Percentiles rank a stretch among this genome's conserved stretches.
Evolutionary conservation across 805 yeast species (phyloP).

Genomic region (Yamadazyma scolyti): DNA sequence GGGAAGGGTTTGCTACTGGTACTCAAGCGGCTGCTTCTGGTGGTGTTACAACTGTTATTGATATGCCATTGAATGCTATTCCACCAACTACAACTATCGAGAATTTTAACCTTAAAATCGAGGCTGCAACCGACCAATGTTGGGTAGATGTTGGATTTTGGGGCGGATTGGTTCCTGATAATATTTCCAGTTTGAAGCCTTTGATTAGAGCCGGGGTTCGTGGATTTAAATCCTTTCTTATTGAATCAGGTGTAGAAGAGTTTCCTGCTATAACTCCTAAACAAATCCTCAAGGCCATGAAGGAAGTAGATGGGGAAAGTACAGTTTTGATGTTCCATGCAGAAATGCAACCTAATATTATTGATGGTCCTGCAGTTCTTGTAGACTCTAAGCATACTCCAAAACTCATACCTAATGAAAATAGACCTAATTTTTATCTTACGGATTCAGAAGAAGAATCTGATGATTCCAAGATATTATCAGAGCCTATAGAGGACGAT

Average conservation of each 20-base stretch:
- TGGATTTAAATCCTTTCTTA: conserved; percentile 90
- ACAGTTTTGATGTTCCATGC: conserved; percentile 92
- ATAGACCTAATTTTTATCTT: conserved; percentile 7
- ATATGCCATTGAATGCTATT: conserved; percentile 93
- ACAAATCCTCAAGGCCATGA: conserved; percentile 68
- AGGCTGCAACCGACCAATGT: conserved; percentile 75
- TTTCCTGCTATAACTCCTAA: conserved; percentile 74
- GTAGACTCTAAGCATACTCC: conserved; percentile 22
- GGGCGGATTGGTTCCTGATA: conserved; percentile 91
- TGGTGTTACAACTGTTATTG: conserved; percentile 93
- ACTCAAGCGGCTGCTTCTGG: conserved; percentile 94
- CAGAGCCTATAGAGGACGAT: conserved; percentile 12
- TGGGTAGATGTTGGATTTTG: conserved; percentile 96
- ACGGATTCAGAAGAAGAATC: conserved; percentile 2
- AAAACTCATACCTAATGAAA: conserved; percentile 19
- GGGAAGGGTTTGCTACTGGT: conserved; percentile 98
- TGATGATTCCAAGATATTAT: conserved; percentile 4
- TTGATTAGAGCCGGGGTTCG: conserved; percentile 82
- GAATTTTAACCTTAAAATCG: conserved; percentile 69
- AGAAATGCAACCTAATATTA: conserved; percentile 61
- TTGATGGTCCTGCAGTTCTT: conserved; percentile 14
- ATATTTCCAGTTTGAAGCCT: conserved; percentile 66
- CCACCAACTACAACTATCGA: conserved; percentile 90
- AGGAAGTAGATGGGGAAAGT: conserved; percentile 52
- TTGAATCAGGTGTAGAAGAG: conserved; percentile 95